phyloP scores from a whole-genome alignment of 192 early-diverging fungal species.

The Phycomyces blakesleeanus region DNA sequence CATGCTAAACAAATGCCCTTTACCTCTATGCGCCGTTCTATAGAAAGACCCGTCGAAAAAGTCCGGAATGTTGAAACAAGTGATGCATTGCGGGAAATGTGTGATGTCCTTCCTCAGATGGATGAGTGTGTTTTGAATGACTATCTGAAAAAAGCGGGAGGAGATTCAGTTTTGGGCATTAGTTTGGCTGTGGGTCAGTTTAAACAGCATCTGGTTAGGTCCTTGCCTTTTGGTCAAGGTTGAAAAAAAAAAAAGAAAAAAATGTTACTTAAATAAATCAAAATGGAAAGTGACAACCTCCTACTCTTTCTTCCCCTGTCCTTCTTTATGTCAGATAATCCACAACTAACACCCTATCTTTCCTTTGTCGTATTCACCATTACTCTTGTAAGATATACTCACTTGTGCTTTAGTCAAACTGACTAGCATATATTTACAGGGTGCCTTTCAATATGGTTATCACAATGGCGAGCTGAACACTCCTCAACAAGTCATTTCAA shows the following conservation, averaged over 20 bases:
- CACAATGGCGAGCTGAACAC: conserved; percentile 60
- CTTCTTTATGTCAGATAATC: conserved; percentile 1
- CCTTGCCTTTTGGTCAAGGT: background rate
- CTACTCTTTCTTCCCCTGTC: conserved; percentile 1
- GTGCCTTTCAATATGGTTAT: conserved; percentile 57
- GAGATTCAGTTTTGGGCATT: conserved; percentile 23
- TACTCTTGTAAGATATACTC: conserved; percentile 24
- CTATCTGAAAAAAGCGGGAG: conserved; percentile 21
- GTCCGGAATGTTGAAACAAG: background rate
- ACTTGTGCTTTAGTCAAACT: background rate
- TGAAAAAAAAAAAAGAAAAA: conserved; percentile 2
- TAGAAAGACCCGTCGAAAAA: too few relatives aligned
- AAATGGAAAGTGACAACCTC: background rate
- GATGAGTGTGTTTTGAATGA: conserved; percentile 4
- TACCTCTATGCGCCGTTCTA: too few relatives aligned
- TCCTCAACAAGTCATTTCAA: conserved; percentile 50
- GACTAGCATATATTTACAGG: conserved; percentile 8
- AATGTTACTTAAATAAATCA: background rate
- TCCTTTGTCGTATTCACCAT: conserved; percentile 40
- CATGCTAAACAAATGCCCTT: background rate
- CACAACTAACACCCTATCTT: conserved; percentile 21
- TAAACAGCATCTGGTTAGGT: background rate
- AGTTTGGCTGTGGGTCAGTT: conserved; percentile 15
- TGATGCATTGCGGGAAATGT: conserved; percentile 17
- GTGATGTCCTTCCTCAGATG: conserved; percentile 16